Conservation (phyloP, 2,329 filamentous ascomycete species). For the Penicillium sp. region DNA sequence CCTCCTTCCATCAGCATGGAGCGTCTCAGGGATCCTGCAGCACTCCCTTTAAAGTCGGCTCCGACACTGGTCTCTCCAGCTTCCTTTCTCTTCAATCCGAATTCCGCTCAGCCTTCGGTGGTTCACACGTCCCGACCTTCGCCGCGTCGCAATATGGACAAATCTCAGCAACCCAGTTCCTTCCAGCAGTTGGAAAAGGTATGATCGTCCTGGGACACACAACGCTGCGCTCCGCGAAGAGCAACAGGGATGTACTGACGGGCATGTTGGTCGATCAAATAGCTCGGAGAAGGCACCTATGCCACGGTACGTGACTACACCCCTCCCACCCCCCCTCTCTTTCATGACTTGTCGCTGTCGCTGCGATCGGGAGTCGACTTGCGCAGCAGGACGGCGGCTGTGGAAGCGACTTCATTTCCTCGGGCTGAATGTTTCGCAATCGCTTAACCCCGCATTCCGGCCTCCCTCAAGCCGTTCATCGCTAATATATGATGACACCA, state of each 20-base stretch:
- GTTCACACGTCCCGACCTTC: constrained; percentile 11
- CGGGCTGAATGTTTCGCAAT: neutral
- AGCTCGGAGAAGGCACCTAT: constrained; percentile 95
- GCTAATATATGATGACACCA: constrained; percentile 36
- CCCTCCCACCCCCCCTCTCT: neutral
- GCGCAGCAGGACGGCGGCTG: too few relatives aligned
- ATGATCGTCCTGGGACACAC: constrained; percentile 8
- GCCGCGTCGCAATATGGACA: constrained; percentile 61
- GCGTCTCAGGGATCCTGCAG: constrained; percentile 20
- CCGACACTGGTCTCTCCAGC: constrained; percentile 33
- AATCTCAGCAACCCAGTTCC: constrained; percentile 85
- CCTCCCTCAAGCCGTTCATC: constrained; percentile 4
- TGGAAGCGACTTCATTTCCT: too few relatives aligned
- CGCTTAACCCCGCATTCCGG: neutral
- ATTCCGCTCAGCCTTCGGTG: constrained; percentile 15
- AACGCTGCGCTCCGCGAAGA: neutral
- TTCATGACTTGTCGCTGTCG: too few relatives aligned
- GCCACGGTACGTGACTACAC: constrained; percentile 64
- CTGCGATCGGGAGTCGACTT: too few relatives aligned
- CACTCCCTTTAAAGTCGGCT: constrained; percentile 26
- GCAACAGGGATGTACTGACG: constrained; percentile 10
- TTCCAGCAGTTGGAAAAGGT: constrained; percentile 97
- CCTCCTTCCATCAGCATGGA: constrained; percentile 22
- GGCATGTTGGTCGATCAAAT: constrained; percentile 21
- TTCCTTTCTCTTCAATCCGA: constrained; percentile 30